These are phyloP conservation scores for Apiospora pterosperma DNA, from an alignment of 2,329 filamentous ascomycete genomes.

Conservation along the genomic window DNA sequence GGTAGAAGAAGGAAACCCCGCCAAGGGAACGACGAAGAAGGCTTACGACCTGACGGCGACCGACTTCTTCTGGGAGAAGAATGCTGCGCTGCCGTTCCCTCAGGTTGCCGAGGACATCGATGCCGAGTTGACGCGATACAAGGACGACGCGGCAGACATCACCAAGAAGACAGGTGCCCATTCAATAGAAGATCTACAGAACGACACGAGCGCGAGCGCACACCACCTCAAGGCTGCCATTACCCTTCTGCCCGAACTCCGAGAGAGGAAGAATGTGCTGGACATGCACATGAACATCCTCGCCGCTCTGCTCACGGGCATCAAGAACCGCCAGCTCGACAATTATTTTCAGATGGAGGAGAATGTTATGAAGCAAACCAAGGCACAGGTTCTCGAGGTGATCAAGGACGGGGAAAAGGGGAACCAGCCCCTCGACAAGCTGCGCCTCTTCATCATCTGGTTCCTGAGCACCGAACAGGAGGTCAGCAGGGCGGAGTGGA, in stretches of 20 bases:
- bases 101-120: conserved; percentile 97
- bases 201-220: conserved; percentile 83
- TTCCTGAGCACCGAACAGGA: conserved; percentile 92
- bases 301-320: conserved; percentile 70
- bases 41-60: conserved; percentile 84
- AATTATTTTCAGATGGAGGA: conserved; percentile 97
- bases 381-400: conserved; percentile 82
- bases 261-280: conserved; percentile 86
- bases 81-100: conserved; percentile 86
- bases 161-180: conserved; percentile 93
- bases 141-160: conserved; percentile 89
- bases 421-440: conserved; percentile 79
- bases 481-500: conserved; percentile 76
- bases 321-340: conserved; percentile 92
- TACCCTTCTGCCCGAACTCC: conserved; percentile 83
- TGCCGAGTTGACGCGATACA: conserved; percentile 87
- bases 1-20: conserved; percentile 70
- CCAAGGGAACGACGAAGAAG: conserved; percentile 77
- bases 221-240: conserved; percentile 96
- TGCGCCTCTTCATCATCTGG: conserved; percentile 96
- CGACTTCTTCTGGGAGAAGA: conserved; percentile 97
- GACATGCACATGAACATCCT: conserved; percentile 99
- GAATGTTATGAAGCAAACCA: conserved; percentile 85
- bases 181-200: conserved; percentile 87
- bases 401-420: conserved; percentile 81